Percentiles rank a stretch among this genome's conserved stretches.
These are phyloP conservation scores for Termitomyces sp. DNA, from an alignment of 768 basidiomycete genomes.

Conservation along the genomic window DNA sequence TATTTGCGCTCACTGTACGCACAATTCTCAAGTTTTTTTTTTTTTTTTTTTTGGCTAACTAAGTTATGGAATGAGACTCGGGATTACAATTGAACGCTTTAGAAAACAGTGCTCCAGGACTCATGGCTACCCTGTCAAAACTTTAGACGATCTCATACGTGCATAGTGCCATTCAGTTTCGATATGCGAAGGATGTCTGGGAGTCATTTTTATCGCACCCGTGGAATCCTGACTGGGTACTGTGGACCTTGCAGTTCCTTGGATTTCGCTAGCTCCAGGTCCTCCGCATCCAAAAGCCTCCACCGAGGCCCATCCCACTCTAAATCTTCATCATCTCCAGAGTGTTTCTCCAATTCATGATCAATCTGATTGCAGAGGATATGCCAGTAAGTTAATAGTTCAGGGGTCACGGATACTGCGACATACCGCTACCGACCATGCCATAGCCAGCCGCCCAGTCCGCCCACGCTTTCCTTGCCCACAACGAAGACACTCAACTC, in stretches of 20 bases:
- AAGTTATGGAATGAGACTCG: too few species aligned
- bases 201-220: too few species aligned
- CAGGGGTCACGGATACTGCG: neutral
- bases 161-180: too few species aligned
- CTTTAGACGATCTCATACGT: too few species aligned
- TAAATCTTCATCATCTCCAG: neutral
- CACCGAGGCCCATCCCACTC: conserved; percentile 1
- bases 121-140: too few species aligned
- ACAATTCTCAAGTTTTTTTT: too few species aligned
- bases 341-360: neutral
- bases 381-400: neutral
- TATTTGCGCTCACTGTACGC: too few species aligned
- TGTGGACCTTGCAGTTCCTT: neutral
- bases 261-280: neutral
- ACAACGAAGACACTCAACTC: conserved; percentile 30
- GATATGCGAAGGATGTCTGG: too few species aligned
- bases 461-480: conserved; percentile 12
- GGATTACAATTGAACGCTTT: too few species aligned
- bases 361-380: neutral
- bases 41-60: too few species aligned
- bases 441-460: conserved; percentile 22
- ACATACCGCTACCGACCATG: conserved; percentile 30
- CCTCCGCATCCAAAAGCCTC: neutral
- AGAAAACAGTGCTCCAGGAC: too few species aligned
- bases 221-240: neutral